Conservation (phyloP, 495 filamentous ascomycete species). For the Geopyxis carbonaria region DNA sequence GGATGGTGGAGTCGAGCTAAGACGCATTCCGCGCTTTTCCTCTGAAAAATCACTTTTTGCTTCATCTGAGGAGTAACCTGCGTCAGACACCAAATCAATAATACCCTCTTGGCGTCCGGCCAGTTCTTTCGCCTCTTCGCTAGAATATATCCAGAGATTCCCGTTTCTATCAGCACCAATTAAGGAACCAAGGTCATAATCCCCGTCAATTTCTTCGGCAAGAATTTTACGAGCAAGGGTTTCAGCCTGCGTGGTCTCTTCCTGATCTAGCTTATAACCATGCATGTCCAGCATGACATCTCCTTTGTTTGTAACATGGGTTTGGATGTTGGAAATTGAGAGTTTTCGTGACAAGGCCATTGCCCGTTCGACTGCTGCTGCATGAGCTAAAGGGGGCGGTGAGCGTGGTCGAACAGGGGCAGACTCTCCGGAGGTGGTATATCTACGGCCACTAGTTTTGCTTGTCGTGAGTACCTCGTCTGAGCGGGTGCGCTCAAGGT, state of each 20-base stretch:
- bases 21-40: slow-evolving; percentile 12
- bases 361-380: slow-evolving; percentile 68
- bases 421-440: slow-evolving; percentile 21
- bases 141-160: slow-evolving; percentile 97
- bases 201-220: slow-evolving; percentile 83
- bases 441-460: slow-evolving; percentile 11
- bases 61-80: slow-evolving; percentile 83
- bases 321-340: slow-evolving; percentile 71
- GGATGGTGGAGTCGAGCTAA: slow-evolving; percentile 46
- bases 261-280: slow-evolving; percentile 81
- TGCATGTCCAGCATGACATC: slow-evolving; percentile 98
- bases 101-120: slow-evolving; percentile 37
- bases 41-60: slow-evolving; percentile 24
- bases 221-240: slow-evolving; percentile 87
- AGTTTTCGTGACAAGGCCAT: slow-evolving; percentile 75
- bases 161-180: slow-evolving; percentile 90
- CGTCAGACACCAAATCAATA: slow-evolving; percentile 55
- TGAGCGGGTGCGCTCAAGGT: slow-evolving; percentile 37
- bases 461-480: slow-evolving; percentile 31
- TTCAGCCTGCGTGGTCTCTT: slow-evolving; percentile 79
- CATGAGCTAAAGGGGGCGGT: slow-evolving; percentile 46
- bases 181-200: slow-evolving; percentile 87
- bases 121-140: slow-evolving; percentile 80
- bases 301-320: slow-evolving; percentile 77
- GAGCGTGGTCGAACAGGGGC: slow-evolving; percentile 22